Evolutionary conservation across 2,329 filamentous ascomycete species (phyloP).

Genomic region (Truncatella angustata): DNA sequence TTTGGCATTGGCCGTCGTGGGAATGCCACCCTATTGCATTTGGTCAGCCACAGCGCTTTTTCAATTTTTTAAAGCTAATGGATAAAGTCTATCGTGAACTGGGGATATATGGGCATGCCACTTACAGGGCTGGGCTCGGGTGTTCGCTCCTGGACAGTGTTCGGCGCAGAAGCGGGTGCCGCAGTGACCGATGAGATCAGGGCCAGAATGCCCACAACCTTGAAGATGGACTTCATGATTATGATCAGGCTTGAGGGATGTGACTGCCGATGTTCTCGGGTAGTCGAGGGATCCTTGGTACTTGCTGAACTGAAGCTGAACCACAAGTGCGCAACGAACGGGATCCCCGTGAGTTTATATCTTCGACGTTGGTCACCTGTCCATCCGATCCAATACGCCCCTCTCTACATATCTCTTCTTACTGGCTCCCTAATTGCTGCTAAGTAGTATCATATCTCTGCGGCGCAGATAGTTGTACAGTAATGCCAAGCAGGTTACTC

Average conservation of each 20-base stretch:
- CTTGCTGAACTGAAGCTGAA: no score
- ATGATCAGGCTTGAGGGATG: neutral
- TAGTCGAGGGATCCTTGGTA: no score
- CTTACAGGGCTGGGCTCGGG: conserved; percentile 9
- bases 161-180: neutral
- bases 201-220: neutral
- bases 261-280: neutral
- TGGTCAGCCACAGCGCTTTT: neutral
- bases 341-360: neutral
- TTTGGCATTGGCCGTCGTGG: conserved; percentile 42
- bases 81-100: no score
- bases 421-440: neutral
- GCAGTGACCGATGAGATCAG: neutral
- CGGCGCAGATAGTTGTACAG: no score
- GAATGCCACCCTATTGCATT: conserved; percentile 39
- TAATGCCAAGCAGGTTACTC: no score
- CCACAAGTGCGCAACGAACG: no score
- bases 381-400: neutral
- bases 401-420: neutral
- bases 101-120: no score
- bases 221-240: neutral
- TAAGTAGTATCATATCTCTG: no score
- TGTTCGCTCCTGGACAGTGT: conserved; percentile 3
- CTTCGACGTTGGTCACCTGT: neutral
- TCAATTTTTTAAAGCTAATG: neutral